phyloP scores from a whole-genome alignment of 768 basidiomycete genomes.

The Pisolithus orientalis region DNA sequence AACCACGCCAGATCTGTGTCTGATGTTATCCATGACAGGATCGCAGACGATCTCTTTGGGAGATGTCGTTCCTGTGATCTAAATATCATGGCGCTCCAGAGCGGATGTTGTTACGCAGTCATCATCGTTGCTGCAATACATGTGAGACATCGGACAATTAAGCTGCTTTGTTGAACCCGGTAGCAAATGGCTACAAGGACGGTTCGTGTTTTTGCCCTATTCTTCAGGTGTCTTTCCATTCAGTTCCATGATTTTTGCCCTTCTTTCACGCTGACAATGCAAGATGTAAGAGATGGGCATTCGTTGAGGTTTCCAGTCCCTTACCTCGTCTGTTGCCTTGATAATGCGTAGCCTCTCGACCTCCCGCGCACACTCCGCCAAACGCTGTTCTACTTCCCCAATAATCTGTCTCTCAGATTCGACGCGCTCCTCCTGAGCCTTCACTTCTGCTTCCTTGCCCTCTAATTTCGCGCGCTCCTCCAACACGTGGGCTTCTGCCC shows the following conservation, averaged over 20 bases:
- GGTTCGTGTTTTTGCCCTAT: too few relatives aligned
- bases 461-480: constrained; percentile 59
- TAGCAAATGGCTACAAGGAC: too few relatives aligned
- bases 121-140: too few relatives aligned
- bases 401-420: constrained; percentile 49
- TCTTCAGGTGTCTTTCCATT: constrained; percentile 2
- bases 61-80: too few relatives aligned
- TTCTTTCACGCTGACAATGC: constrained; percentile 43
- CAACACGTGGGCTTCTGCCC: constrained; percentile 38
- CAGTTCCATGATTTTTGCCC: constrained; percentile 41
- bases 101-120: too few relatives aligned
- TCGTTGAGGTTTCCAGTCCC: constrained; percentile 7
- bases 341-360: constrained; percentile 59
- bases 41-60: too few relatives aligned
- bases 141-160: too few relatives aligned
- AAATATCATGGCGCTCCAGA: too few relatives aligned
- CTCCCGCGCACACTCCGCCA: constrained; percentile 69
- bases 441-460: constrained; percentile 41
- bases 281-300: constrained; percentile 2
- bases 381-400: constrained; percentile 49
- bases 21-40: too few relatives aligned
- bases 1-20: too few relatives aligned
- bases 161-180: too few relatives aligned
- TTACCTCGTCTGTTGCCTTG: constrained; percentile 61
- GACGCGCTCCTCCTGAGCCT: constrained; percentile 40